phyloP scores from a whole-genome alignment of 2,329 filamentous ascomycete species.

The Hymenoscyphus albidus region DNA sequence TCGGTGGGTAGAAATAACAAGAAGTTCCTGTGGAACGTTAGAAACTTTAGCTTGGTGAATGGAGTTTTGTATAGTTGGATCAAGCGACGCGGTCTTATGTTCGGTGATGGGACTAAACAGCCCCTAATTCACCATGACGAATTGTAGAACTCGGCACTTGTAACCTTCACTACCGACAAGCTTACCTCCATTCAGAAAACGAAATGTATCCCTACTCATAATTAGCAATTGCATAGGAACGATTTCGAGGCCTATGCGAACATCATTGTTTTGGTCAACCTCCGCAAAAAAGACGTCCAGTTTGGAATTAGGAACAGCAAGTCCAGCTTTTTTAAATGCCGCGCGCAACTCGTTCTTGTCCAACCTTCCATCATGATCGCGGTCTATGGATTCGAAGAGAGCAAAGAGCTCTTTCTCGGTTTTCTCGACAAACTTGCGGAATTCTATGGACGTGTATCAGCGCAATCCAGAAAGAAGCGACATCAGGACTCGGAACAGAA shows the following conservation, averaged over 20 bases:
- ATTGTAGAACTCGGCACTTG: background rate
- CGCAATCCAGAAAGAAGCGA: background rate
- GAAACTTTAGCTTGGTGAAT: slow-evolving; percentile 1
- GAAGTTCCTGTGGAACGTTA: slow-evolving; percentile 64
- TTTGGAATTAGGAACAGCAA: slow-evolving; percentile 72
- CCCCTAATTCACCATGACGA: background rate
- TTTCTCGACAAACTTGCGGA: slow-evolving; percentile 79
- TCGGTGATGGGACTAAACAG: background rate
- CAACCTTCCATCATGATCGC: slow-evolving; percentile 77
- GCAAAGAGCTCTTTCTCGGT: slow-evolving; percentile 79
- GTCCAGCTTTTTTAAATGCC: slow-evolving; percentile 74
- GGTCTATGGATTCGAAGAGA: slow-evolving; percentile 84
- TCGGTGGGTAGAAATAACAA: slow-evolving; percentile 77
- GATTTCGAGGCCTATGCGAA: slow-evolving; percentile 14
- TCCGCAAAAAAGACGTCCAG: slow-evolving; percentile 83
- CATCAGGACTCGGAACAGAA: background rate
- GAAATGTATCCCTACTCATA: slow-evolving; percentile 57
- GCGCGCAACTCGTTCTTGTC: slow-evolving; percentile 78
- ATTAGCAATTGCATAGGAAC: slow-evolving; percentile 1
- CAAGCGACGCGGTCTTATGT: background rate
- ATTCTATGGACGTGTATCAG: slow-evolving; percentile 56
- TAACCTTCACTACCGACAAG: background rate
- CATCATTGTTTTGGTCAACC: slow-evolving; percentile 82
- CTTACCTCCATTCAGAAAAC: slow-evolving; percentile 96
- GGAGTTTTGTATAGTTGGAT: background rate